Percentiles rank a stretch among this genome's conserved stretches.
Conservation (phyloP, 164 flowering plant species). For the Hamamelis virginiana region DNA sequence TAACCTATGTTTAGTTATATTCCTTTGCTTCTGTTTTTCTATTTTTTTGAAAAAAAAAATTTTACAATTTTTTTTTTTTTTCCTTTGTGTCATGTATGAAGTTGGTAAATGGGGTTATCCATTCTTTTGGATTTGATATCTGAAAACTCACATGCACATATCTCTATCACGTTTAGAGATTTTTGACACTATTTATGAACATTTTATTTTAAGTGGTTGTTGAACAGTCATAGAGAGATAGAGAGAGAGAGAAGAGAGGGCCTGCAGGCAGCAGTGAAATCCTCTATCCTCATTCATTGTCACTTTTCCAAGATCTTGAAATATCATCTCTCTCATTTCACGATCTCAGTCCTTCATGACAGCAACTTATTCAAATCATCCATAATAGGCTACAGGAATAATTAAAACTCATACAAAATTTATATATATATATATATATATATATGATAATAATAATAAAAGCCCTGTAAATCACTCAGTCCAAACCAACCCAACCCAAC, state of each 20-base stretch:
- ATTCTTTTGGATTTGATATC: not conserved
- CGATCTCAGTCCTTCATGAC: conserved; percentile 6
- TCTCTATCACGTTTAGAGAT: conserved; percentile 18
- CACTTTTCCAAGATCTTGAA: conserved; percentile 18
- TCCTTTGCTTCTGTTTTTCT: too few relatives aligned
- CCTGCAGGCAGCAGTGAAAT: conserved; percentile 2
- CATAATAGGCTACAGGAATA: conserved; percentile 10
- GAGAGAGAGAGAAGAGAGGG: too few relatives aligned
- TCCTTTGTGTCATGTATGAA: too few relatives aligned
- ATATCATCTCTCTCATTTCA: conserved; percentile 16
- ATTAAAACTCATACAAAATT: too few relatives aligned
- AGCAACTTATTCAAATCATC: conserved; percentile 14
- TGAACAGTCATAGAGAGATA: too few relatives aligned
- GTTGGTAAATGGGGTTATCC: too few relatives aligned
- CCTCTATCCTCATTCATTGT: conserved; percentile 13
- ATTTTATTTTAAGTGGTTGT: too few relatives aligned
- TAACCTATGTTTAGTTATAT: too few relatives aligned
- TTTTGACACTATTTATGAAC: too few relatives aligned
- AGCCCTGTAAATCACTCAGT: conserved; percentile 19
- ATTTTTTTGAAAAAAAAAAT: too few relatives aligned
- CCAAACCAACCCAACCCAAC: not conserved
- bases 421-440: too few relatives aligned
- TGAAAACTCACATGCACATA: conserved; percentile 29
- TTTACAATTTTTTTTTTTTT: too few relatives aligned
- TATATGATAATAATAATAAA: conserved; percentile 5